These are phyloP conservation scores for Aspergillus sp. DNA, from an alignment of 2,329 filamentous ascomycete species.

Conservation along the genomic window DNA sequence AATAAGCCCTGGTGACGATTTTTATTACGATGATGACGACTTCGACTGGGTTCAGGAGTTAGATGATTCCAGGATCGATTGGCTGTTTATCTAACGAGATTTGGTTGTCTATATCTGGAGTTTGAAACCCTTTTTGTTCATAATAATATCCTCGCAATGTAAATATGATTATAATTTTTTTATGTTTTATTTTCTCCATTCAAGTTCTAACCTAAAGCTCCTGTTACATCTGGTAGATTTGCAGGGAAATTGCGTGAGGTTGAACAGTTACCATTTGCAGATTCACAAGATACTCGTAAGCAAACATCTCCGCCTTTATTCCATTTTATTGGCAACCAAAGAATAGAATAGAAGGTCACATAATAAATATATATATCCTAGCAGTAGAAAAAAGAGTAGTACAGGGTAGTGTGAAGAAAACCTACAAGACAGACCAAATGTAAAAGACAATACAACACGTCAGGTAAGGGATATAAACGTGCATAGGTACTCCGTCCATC, in stretches of 20 bases:
- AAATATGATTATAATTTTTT: too few species aligned
- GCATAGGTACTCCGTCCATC: constrained; percentile 24
- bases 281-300: too few species aligned
- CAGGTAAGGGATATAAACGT: constrained; percentile 26
- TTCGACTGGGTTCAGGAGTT: constrained; percentile 44
- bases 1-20: constrained; percentile 12
- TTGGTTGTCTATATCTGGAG: too few species aligned
- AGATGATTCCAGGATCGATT: constrained; percentile 40
- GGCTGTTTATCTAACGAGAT: constrained; percentile 39
- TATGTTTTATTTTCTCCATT: too few species aligned
- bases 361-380: neutral
- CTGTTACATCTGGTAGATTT: too few species aligned
- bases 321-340: neutral
- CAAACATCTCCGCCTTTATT: neutral
- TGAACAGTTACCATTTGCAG: too few species aligned
- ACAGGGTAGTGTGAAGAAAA: neutral
- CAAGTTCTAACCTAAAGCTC: too few species aligned
- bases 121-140: neutral
- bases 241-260: too few species aligned
- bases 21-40: constrained; percentile 29
- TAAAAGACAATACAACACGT: constrained; percentile 17
- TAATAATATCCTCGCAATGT: too few species aligned
- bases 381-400: constrained; percentile 7
- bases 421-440: constrained; percentile 1
- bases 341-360: neutral